Evolutionary conservation across 208 protist species (phyloP).

Genomic region (Willaertia magna): DNA sequence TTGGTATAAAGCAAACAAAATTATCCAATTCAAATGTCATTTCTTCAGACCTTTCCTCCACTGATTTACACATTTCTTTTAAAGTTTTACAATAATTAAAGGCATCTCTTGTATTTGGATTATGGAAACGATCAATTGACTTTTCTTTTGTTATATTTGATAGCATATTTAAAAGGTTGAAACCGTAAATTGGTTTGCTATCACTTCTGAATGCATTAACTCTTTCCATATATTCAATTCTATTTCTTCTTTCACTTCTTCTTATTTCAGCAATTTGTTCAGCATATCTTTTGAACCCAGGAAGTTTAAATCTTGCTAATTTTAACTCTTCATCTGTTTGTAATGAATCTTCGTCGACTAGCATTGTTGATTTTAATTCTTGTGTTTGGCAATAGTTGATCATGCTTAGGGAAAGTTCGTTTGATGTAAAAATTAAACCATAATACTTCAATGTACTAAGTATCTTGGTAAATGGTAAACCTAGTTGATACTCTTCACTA

Average conservation of each 20-base stretch:
- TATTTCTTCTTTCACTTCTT: slow-evolving; percentile 9
- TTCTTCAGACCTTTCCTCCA: background rate
- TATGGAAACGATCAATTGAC: too few relatives aligned
- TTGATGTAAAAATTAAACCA: too few relatives aligned
- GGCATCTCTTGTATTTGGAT: too few relatives aligned
- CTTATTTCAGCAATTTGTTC: background rate
- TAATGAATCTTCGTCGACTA: too few relatives aligned
- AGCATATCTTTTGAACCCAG: background rate
- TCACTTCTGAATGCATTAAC: slow-evolving; percentile 16
- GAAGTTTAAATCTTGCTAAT: too few relatives aligned
- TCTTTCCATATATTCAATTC: background rate
- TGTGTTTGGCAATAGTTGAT: too few relatives aligned
- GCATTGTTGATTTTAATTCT: too few relatives aligned
- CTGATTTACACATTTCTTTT: background rate
- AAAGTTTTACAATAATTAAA: background rate
- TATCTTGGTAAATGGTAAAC: too few relatives aligned
- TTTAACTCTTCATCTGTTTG: too few relatives aligned
- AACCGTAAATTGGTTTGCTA: slow-evolving; percentile 21
- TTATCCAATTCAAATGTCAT: background rate
- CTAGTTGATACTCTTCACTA: slow-evolving; percentile 49
- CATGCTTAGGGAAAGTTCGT: too few relatives aligned
- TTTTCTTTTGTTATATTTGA: too few relatives aligned
- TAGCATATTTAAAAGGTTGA: slow-evolving; percentile 10
- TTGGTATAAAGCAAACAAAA: background rate
- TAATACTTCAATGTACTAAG: too few relatives aligned